phyloP scores from a whole-genome alignment of 805 yeast species.

The Yarrowia divulgata region DNA sequence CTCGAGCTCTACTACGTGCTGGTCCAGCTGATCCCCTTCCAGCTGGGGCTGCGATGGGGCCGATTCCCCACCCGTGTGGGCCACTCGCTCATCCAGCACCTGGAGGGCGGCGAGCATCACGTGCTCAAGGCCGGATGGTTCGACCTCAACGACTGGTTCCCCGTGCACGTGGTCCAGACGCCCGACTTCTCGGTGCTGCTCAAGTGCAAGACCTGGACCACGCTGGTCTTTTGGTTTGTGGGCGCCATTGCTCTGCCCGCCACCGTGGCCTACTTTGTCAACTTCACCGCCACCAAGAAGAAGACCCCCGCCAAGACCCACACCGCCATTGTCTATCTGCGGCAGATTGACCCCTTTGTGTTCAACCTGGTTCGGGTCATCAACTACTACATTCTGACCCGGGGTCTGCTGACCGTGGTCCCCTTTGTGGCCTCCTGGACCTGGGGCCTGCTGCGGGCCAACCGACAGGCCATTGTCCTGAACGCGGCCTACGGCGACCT shows the following conservation, averaged over 20 bases:
- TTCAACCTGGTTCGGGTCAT: conserved; percentile 59
- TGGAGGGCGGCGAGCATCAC: conserved; percentile 20
- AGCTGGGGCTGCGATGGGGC: conserved; percentile 40
- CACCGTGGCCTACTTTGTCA: conserved; percentile 47
- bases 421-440: conserved; percentile 40
- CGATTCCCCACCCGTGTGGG: conserved; percentile 38
- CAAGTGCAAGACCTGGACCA: conserved; percentile 45
- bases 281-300: conserved; percentile 47
- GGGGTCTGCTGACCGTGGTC: conserved; percentile 44
- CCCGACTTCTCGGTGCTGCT: conserved; percentile 41
- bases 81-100: conserved; percentile 36
- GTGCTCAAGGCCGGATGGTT: conserved; percentile 39
- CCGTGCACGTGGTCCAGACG: conserved; percentile 38
- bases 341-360: conserved; percentile 59
- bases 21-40: conserved; percentile 35
- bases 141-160: conserved; percentile 38
- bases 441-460: conserved; percentile 37
- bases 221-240: conserved; percentile 46
- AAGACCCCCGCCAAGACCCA: conserved; percentile 40
- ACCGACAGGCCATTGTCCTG: conserved; percentile 40
- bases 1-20: conserved; percentile 27
- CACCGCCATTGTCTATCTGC: conserved; percentile 44
- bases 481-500: conserved; percentile 50
- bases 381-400: conserved; percentile 50
- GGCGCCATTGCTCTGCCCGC: conserved; percentile 47